These are phyloP conservation scores for Elaphomyces granulatus DNA, from an alignment of 495 filamentous ascomycete species.

Conservation along the genomic window DNA sequence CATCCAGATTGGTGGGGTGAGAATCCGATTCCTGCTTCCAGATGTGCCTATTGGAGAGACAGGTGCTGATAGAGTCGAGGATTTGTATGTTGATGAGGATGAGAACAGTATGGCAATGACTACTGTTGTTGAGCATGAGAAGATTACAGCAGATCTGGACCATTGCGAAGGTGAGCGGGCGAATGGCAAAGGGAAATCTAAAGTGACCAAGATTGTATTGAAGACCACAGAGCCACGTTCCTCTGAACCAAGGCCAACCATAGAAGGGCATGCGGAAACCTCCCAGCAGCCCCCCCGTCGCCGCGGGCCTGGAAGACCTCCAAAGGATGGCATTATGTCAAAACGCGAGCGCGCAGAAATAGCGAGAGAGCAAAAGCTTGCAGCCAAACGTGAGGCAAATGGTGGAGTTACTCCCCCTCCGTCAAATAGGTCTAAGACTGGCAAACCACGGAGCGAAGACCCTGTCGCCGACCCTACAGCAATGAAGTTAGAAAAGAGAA, in stretches of 20 bases:
- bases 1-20: slow-evolving; percentile 68
- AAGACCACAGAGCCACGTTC: slow-evolving; percentile 26
- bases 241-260: slow-evolving; percentile 17
- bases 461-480: slow-evolving; percentile 37
- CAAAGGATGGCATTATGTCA: slow-evolving; percentile 87
- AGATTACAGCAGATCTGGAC: slow-evolving; percentile 14
- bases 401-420: slow-evolving; percentile 29
- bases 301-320: slow-evolving; percentile 73
- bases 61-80: slow-evolving; percentile 53
- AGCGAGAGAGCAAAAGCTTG: slow-evolving; percentile 45
- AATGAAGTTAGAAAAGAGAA: slow-evolving; percentile 54
- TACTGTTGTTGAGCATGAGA: slow-evolving; percentile 20
- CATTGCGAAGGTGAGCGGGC: slow-evolving; percentile 25
- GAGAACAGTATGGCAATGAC: slow-evolving; percentile 19
- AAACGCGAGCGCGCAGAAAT: slow-evolving; percentile 61
- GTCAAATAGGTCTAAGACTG: slow-evolving; percentile 45
- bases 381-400: slow-evolving; percentile 33
- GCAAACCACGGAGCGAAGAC: slow-evolving; percentile 29
- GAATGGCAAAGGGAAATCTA: slow-evolving; percentile 23
- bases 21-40: slow-evolving; percentile 59
- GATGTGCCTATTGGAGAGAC: slow-evolving; percentile 55
- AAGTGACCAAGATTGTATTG: slow-evolving; percentile 22
- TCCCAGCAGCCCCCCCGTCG: slow-evolving; percentile 43
- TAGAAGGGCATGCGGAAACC: slow-evolving; percentile 23
- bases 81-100: slow-evolving; percentile 36